Conservation (phyloP, 1,284 basidiomycete species). For the Trichosporon sp. region DNA sequence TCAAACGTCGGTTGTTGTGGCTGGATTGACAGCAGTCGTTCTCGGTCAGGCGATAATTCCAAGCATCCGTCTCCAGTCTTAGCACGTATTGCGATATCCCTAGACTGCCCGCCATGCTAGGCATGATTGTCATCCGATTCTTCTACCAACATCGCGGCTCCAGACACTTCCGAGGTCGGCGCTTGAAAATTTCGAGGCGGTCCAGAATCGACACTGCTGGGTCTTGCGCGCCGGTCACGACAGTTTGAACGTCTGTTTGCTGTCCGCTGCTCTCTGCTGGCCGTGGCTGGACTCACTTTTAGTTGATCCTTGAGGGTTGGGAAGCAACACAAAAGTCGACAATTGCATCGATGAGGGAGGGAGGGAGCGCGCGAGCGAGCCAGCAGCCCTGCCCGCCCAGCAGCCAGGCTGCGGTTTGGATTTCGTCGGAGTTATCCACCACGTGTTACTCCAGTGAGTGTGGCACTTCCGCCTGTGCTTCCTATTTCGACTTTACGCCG, state of each 20-base stretch:
- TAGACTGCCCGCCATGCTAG: too few species aligned
- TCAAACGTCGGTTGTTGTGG: not conserved
- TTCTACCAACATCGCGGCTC: too few species aligned
- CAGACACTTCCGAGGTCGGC: too few species aligned
- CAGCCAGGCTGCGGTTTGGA: not conserved
- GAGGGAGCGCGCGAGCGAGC: not conserved
- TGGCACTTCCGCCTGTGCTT: not conserved
- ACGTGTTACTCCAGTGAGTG: not conserved
- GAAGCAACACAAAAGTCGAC: not conserved
- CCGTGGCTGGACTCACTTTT: slow-evolving; percentile 3
- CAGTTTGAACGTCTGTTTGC: not conserved
- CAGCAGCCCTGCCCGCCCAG: not conserved
- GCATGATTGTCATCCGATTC: too few species aligned
- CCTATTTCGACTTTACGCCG: too few species aligned
- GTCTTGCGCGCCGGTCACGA: not conserved
- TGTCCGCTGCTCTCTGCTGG: not conserved
- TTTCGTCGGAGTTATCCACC: not conserved
- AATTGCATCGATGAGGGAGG: not conserved
- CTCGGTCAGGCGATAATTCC: too few species aligned
- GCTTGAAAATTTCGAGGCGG: not conserved
- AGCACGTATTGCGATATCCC: too few species aligned
- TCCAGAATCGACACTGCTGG: too few species aligned
- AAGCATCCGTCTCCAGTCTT: too few species aligned
- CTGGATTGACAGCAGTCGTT: too few species aligned
- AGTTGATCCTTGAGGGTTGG: slow-evolving; percentile 1